Evolutionary conservation across 169 alveolate species (phyloP), one percentile per base, ranked within the genome.

Genomic region (Condylostoma magnum): DNA sequence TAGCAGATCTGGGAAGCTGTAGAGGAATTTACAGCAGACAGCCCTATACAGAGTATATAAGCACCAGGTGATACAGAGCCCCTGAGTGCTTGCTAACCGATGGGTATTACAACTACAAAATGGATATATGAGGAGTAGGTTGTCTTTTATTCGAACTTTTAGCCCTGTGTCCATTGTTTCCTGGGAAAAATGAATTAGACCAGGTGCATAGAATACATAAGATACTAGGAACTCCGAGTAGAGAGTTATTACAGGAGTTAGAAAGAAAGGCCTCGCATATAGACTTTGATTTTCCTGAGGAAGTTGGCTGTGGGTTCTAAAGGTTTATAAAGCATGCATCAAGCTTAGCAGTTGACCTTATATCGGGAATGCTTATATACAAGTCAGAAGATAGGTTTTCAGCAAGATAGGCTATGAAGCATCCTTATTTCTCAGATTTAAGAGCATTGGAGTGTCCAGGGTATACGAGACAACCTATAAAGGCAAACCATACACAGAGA

Each of bases 71-170:
- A 96, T 94, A 94, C 68, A 70, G 97, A 48, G 95, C 97, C 3
- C 97, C 97, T 0, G 97, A 93, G 77, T 93, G 97, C 37, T 75
- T 93, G 37, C 76, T 93, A 73, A 93, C 97, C 31, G 95, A 91
- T 79, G 97, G 97, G 22, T 91, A 86, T 83, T 94, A 94, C 78
- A 89, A 85, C 15, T 87, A 86, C 67, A 94, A 94, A 84, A 94
- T 94, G 98, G 98, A 94, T 84, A 77, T 94, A 33, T 94, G 96
- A 93, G 94, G 95, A 10, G 92, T 85, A 3, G 96, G 96, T 5
- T 87, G 94, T 77, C 94, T 86, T 6, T 73, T 89, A 68, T 92
- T 92, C 72, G 96, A 92, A 71, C 85, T 92, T 34, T 70, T 87
- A 4, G 68, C 93, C 27, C 76, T 88, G 20, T 89, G 88, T 55